Base-by-base conservation (phyloP, 2,329 filamentous ascomycete genomes). In the Botrytis squamosa region DNA sequence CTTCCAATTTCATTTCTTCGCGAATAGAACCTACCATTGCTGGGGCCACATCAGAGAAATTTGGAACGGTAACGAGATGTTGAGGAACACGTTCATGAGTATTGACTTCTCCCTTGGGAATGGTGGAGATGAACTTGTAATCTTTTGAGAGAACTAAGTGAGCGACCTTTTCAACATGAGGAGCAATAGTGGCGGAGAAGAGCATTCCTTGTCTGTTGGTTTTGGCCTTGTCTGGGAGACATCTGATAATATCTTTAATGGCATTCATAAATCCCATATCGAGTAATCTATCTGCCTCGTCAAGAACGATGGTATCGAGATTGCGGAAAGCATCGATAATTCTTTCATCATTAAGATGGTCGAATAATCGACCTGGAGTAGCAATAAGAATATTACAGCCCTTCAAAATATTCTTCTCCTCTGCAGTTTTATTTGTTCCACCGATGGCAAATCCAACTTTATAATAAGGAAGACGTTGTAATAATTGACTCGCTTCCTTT, bases 281-380 rank as follows among this genome's bases (percentile, higher is more conserved):
- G 81, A 99, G 88, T 93, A 99, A 98, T 79, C 96, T 93, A 84
- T 99, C 96, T 79, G 96, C 96, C 86, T 99, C 96, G 79, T 99
- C 96, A 65, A 99, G 91, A 77, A 98, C 94, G 64, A 99, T 87
- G 78, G 96, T 97, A 82, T 94, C 92, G 85, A 98, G 91, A 82
- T 93, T 91, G 29, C 76, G 70, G 74, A 81, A 81, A 33, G 73
- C 59, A 52, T 78, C 42, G n/a, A 62, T 68, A 20, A 81, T 71
- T 14, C 70, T 84, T 76, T 89, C 85, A 78, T 92, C 89, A 67
- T 92, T 84, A 40, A 93, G 85, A 77, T 91, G 88, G 81, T 99
- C 96, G 79, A 92, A 77, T 63, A 98, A 85, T 76, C 96, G 92
- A 44, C 96, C 96, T 1, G 96, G 95, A 0, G 96, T 98, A 72